These are phyloP conservation scores for Starmerella cellae DNA, from an alignment of 805 yeast species.

Conservation along the genomic window DNA sequence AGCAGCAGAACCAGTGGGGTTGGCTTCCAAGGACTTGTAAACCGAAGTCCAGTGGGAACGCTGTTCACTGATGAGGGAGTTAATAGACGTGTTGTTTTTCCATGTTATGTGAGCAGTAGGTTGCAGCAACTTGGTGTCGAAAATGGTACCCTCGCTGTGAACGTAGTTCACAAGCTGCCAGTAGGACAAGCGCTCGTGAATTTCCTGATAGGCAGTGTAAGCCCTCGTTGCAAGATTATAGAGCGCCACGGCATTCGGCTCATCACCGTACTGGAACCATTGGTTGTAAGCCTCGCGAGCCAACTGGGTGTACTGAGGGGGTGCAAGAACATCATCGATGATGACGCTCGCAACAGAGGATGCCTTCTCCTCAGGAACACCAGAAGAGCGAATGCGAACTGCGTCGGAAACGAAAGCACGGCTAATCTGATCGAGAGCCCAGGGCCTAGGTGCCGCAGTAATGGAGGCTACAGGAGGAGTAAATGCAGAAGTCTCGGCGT, in stretches of 20 bases:
- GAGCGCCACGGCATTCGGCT: constrained; percentile 8
- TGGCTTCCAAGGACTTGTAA: constrained; percentile 5
- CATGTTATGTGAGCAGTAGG: not conserved
- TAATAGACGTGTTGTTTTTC: not conserved
- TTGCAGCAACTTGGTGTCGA: constrained; percentile 1
- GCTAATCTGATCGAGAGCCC: constrained; percentile 9
- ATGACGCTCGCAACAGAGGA: constrained; percentile 12
- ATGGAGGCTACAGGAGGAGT: not conserved
- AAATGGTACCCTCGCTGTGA: constrained; percentile 7
- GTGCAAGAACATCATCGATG: constrained; percentile 9
- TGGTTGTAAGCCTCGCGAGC: constrained; percentile 3
- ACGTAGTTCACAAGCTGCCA: constrained; percentile 9
- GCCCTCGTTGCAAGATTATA: constrained; percentile 10
- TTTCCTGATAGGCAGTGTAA: constrained; percentile 5
- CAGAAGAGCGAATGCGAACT: constrained; percentile 6
- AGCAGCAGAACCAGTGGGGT: constrained; percentile 12
- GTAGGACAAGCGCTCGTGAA: constrained; percentile 7
- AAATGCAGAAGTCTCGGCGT: not conserved
- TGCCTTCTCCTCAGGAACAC: constrained; percentile 10
- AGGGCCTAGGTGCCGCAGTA: constrained; percentile 3
- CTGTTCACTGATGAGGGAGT: not conserved
- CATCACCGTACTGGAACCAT: constrained; percentile 4
- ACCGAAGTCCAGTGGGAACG: constrained; percentile 1
- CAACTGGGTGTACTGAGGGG: constrained; percentile 12
- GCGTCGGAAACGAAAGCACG: constrained; percentile 5